A percentile compares a stretch with the other conserved stretches of the same genome.
Conservation (phyloP, 2,329 filamentous ascomycete species). For the Venturia oleaginea region DNA sequence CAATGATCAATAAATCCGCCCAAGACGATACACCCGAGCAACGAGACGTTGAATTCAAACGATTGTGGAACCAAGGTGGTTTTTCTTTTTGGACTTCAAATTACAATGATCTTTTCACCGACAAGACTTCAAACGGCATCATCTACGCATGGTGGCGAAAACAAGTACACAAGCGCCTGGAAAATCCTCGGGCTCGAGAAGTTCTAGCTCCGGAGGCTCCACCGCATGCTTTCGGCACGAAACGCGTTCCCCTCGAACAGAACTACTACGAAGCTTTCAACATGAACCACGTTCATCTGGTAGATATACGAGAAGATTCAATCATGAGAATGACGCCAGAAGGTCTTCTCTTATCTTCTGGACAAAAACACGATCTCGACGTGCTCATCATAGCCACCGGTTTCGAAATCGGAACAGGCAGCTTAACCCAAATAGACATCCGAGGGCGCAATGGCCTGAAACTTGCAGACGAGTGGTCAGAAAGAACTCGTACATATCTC, state of each 20-base stretch:
- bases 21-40: slow-evolving; percentile 29
- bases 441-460: slow-evolving; percentile 36
- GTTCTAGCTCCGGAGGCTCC: slow-evolving; percentile 36
- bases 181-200: slow-evolving; percentile 35
- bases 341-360: slow-evolving; percentile 31
- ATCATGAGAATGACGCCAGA: slow-evolving; percentile 30
- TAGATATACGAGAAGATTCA: slow-evolving; percentile 35
- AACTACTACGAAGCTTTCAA: slow-evolving; percentile 39
- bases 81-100: slow-evolving; percentile 36
- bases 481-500: slow-evolving; percentile 43
- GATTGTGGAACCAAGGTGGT: slow-evolving; percentile 27
- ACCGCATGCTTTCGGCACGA: slow-evolving; percentile 38
- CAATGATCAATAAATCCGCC: not conserved
- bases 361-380: slow-evolving; percentile 36
- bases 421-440: slow-evolving; percentile 29
- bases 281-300: slow-evolving; percentile 32
- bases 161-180: slow-evolving; percentile 34
- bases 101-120: slow-evolving; percentile 32
- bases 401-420: slow-evolving; percentile 23
- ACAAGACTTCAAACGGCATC: slow-evolving; percentile 33
- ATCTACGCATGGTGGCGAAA: slow-evolving; percentile 40
- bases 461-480: slow-evolving; percentile 38
- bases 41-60: slow-evolving; percentile 30
- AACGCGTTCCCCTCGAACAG: slow-evolving; percentile 39
- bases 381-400: slow-evolving; percentile 35